Conservation (phyloP, 352 stramenopile species). For the Pythium brachiatum region DNA sequence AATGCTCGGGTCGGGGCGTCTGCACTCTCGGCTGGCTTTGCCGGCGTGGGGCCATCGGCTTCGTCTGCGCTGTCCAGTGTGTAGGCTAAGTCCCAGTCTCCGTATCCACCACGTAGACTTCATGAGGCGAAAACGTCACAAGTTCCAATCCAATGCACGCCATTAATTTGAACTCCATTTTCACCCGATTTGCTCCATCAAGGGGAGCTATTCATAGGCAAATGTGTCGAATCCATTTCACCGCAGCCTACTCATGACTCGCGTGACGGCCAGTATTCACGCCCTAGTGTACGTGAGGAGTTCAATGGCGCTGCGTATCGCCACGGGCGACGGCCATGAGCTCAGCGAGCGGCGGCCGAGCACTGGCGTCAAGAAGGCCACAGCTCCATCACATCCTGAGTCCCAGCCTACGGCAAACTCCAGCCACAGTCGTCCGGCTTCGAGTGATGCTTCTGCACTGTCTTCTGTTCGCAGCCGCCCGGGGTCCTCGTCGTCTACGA, state of each 20-base stretch:
- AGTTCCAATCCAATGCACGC: neutral
- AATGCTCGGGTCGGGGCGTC: slow-evolving; percentile 18
- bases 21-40: slow-evolving; percentile 22
- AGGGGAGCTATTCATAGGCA: neutral
- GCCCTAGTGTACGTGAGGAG: neutral
- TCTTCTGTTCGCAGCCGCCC: neutral
- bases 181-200: neutral
- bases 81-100: neutral
- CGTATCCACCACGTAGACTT: neutral
- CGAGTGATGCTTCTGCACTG: slow-evolving; percentile 3
- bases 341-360: slow-evolving; percentile 1
- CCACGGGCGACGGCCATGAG: neutral
- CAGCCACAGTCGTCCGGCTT: neutral
- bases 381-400: neutral
- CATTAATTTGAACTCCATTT: neutral
- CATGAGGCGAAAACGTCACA: neutral
- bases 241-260: neutral
- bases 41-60: slow-evolving; percentile 14
- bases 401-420: neutral
- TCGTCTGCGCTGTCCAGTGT: slow-evolving; percentile 17
- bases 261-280: neutral
- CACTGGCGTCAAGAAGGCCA: slow-evolving; percentile 1
- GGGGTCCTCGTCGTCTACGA: slow-evolving; percentile 5
- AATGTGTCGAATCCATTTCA: neutral
- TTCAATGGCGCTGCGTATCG: slow-evolving; percentile 15